phyloP scores from a whole-genome alignment of 176 grass and related monocot genomes.

The Carex kokanica region DNA sequence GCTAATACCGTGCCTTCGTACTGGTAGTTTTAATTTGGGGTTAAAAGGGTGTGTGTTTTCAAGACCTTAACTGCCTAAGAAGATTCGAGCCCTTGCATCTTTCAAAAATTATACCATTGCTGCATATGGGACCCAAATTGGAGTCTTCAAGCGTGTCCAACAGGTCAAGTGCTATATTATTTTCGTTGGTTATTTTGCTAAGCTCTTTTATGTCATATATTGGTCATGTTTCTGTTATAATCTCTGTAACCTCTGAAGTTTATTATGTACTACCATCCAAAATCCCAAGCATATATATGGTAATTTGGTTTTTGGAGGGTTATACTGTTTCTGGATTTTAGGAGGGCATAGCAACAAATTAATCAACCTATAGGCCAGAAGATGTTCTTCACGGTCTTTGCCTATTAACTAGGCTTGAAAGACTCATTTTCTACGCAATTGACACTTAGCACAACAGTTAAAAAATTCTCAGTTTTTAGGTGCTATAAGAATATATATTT shows the following conservation, averaged over 20 bases:
- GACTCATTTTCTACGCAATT: background rate
- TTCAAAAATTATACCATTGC: constrained; percentile 86
- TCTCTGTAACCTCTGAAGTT: background rate
- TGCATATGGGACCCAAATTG: constrained; percentile 73
- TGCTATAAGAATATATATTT: background rate
- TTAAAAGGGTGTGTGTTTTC: background rate
- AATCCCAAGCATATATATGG: background rate
- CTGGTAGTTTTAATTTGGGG: background rate
- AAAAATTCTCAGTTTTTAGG: background rate
- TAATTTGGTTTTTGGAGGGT: background rate
- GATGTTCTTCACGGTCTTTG: background rate
- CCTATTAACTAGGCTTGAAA: background rate
- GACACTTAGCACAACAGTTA: background rate
- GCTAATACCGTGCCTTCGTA: background rate
- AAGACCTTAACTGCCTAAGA: constrained; percentile 96
- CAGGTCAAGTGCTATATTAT: constrained; percentile 38
- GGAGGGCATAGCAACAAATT: background rate
- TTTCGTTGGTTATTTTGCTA: background rate
- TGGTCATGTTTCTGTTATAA: background rate
- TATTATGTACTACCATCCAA: background rate
- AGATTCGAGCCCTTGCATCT: constrained; percentile 83
- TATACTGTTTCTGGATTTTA: background rate
- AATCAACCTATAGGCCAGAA: background rate
- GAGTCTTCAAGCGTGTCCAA: constrained; percentile 77
- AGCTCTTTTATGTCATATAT: background rate